Percentiles rank a stretch among this genome's conserved stretches.
These are phyloP conservation scores for Hirsutella rhossiliensis DNA, from an alignment of 2,329 filamentous ascomycete genomes.

Conservation along the genomic window DNA sequence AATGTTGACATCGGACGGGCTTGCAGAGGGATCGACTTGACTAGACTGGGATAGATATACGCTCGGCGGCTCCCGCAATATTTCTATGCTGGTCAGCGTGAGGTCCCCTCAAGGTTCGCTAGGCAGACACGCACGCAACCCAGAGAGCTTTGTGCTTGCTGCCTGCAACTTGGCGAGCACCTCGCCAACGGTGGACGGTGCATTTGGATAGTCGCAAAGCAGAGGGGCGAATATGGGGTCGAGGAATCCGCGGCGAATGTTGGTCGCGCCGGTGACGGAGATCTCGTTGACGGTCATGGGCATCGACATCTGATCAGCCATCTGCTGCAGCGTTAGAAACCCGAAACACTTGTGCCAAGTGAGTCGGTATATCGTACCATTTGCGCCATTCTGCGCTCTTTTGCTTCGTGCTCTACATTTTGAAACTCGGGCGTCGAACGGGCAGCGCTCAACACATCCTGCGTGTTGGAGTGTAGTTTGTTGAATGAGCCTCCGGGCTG, in stretches of 20 bases:
- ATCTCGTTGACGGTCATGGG: constrained; percentile 83
- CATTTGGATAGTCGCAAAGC: constrained; percentile 53
- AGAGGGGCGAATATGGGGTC: constrained; percentile 70
- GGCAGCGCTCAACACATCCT: constrained; percentile 25
- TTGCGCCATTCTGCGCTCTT: constrained; percentile 24
- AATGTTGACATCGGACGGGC: constrained; percentile 69
- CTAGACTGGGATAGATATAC: constrained; percentile 72
- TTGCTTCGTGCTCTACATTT: constrained; percentile 25
- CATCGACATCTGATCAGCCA: constrained; percentile 65
- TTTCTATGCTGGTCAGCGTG: constrained; percentile 41
- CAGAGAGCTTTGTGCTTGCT: constrained; percentile 61
- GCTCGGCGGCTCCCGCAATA: constrained; percentile 74
- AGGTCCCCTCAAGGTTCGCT: constrained; percentile 7
- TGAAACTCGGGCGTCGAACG: constrained; percentile 22
- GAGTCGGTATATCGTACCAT: constrained; percentile 14
- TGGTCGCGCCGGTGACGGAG: constrained; percentile 66
- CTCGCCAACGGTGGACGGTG: constrained; percentile 66
- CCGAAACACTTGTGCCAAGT: not conserved
- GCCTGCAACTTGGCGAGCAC: constrained; percentile 61
- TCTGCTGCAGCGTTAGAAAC: constrained; percentile 15
- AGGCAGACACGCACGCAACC: constrained; percentile 52
- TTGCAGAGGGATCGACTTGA: constrained; percentile 54
- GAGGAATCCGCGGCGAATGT: constrained; percentile 77
- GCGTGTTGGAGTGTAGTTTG: constrained; percentile 27
- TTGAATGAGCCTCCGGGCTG: constrained; percentile 24